Percentiles rank a stretch among this genome's conserved stretches.
These are phyloP conservation scores for Phycomyces blakesleeanus DNA, from an alignment of 192 early-diverging fungal species.

Conservation along the genomic window DNA sequence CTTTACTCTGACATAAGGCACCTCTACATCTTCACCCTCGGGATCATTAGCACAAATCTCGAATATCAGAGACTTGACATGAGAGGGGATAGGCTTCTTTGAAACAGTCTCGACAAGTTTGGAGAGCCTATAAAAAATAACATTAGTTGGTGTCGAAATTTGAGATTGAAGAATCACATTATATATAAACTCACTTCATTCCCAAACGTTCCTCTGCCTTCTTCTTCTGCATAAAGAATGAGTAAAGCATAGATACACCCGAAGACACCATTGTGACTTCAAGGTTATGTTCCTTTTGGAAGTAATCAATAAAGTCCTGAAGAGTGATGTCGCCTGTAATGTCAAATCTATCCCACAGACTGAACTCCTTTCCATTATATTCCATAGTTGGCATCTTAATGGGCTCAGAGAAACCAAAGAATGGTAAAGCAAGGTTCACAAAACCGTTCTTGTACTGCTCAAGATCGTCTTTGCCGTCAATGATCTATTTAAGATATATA, in stretches of 20 bases:
- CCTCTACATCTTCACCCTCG: conserved; percentile 86
- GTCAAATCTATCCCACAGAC: conserved; percentile 95
- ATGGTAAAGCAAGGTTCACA: conserved; percentile 94
- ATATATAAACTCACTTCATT: conserved; percentile 60
- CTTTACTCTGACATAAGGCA: conserved; percentile 44
- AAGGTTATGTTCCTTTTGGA: conserved; percentile 76
- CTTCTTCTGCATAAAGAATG: conserved; percentile 82
- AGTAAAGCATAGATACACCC: conserved; percentile 90
- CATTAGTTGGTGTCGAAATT: too few relatives aligned
- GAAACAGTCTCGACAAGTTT: conserved; percentile 76
- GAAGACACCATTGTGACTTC: conserved; percentile 92
- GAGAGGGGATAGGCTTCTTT: conserved; percentile 81
- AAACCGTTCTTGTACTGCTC: conserved; percentile 99
- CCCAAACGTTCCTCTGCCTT: conserved; percentile 77
- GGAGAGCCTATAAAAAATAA: conserved; percentile 54
- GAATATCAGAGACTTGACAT: conserved; percentile 83
- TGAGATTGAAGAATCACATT: too few relatives aligned
- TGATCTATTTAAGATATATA: conserved; percentile 32
- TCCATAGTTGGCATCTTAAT: conserved; percentile 84
- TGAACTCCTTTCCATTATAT: conserved; percentile 85
- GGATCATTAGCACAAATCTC: conserved; percentile 86
- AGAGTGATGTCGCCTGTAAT: conserved; percentile 81
- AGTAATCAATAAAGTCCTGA: conserved; percentile 84
- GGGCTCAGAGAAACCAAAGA: conserved; percentile 99
- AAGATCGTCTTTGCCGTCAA: conserved; percentile 71